A percentile compares a stretch with the other conserved stretches of the same genome.
phyloP scores from a whole-genome alignment of 2,329 filamentous ascomycete genomes.

The Cladorrhinum sp. region DNA sequence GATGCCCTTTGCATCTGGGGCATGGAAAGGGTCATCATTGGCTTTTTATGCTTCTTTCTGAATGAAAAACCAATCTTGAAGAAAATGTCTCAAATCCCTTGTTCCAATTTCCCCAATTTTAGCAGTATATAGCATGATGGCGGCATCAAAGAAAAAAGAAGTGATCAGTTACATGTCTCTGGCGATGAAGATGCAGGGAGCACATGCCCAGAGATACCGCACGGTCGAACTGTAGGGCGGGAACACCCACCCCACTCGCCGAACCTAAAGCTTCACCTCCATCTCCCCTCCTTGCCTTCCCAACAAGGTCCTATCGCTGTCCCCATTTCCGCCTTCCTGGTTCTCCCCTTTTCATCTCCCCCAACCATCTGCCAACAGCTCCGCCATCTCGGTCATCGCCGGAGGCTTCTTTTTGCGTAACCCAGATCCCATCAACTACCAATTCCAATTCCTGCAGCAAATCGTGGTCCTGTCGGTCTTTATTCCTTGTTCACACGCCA shows the following conservation, averaged over 20 bases:
- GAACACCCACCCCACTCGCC: conserved; percentile 28
- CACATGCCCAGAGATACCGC: conserved; percentile 7
- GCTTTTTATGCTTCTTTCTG: neutral
- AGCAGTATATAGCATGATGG: neutral
- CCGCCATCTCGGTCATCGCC: conserved; percentile 6
- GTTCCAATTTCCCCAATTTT: neutral
- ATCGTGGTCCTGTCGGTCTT: conserved; percentile 14
- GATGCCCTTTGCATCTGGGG: neutral
- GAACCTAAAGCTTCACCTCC: conserved; percentile 28
- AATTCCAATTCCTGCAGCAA: conserved; percentile 10
- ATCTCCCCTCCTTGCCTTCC: conserved; percentile 16
- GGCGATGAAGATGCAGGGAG: conserved; percentile 21
- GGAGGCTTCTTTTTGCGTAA: neutral
- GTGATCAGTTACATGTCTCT: conserved; percentile 14
- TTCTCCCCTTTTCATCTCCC: conserved; percentile 2
- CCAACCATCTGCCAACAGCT: conserved; percentile 4
- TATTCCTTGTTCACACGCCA: conserved; percentile 21
- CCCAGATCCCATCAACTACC: neutral
- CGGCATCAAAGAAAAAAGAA: neutral
- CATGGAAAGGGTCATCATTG: neutral
- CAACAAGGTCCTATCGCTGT: conserved; percentile 6
- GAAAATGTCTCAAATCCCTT: neutral
- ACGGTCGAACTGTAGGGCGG: conserved; percentile 20
- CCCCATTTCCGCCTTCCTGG: conserved; percentile 16
- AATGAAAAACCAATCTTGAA: neutral